phyloP scores from a whole-genome alignment of 352 stramenopile genomes.

The Phytophthora sp. region DNA sequence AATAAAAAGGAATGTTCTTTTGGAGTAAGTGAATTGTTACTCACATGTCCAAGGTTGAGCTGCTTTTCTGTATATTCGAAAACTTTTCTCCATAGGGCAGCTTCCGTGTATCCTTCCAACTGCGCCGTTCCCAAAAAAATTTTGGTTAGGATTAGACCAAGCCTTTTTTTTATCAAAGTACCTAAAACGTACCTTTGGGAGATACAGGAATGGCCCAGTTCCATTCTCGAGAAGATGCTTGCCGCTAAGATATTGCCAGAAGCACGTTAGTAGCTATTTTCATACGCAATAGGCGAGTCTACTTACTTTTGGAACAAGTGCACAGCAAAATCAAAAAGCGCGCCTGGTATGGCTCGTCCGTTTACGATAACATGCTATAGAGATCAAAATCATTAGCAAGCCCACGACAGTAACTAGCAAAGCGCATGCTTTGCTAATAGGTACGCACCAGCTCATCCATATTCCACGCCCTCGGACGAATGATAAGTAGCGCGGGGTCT shows the following conservation, averaged over 20 bases:
- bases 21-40: not conserved
- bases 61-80: constrained; percentile 92
- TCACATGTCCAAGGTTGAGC: constrained; percentile 83
- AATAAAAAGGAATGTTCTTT: not conserved
- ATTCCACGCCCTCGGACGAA: constrained; percentile 95
- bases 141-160: too few relatives aligned
- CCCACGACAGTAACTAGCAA: not conserved
- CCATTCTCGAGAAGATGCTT: constrained; percentile 75
- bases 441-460: constrained; percentile 90
- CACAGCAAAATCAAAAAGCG: constrained; percentile 95
- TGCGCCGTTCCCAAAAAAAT: constrained; percentile 17
- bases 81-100: constrained; percentile 95
- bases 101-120: constrained; percentile 94
- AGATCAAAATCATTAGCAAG: not conserved
- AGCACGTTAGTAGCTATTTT: not conserved
- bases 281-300: not conserved
- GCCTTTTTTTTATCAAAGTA: not conserved
- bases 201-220: constrained; percentile 93
- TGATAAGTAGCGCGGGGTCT: constrained; percentile 86
- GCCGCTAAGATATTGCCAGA: constrained; percentile 37
- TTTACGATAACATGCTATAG: constrained; percentile 91
- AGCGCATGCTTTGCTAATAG: not conserved
- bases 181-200: constrained; percentile 85
- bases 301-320: constrained; percentile 96
- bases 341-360: constrained; percentile 83